Conservation (phyloP, 176 grass and related monocot genomes). For the Carex cristatella region DNA sequence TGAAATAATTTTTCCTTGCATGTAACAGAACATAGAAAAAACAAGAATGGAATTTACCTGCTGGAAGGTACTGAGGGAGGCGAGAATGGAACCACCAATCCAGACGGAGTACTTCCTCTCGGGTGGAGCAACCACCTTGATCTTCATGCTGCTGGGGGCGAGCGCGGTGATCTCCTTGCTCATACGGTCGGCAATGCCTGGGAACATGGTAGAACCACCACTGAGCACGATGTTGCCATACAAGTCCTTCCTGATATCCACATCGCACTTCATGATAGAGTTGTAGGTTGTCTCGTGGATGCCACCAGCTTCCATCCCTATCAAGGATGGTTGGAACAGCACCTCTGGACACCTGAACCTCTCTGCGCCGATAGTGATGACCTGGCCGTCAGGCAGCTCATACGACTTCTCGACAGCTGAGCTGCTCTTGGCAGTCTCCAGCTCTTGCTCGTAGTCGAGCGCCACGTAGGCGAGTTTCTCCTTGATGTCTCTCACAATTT, state of each 20-base stretch:
- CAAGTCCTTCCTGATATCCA: constrained; percentile 97
- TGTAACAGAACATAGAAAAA: background rate
- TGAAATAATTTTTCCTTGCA: background rate
- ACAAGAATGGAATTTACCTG: constrained; percentile 34
- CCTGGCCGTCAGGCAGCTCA: constrained; percentile 84
- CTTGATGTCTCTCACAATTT: constrained; percentile 97
- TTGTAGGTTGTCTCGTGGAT: constrained; percentile 98
- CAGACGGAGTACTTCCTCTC: constrained; percentile 95
- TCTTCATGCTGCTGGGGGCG: constrained; percentile 99
- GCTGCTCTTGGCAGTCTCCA: constrained; percentile 78
- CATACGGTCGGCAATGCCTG: constrained; percentile 87
- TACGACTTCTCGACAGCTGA: constrained; percentile 88
- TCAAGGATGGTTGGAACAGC: constrained; percentile 95
- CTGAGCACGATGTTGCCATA: constrained; percentile 90
- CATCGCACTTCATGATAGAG: constrained; percentile 98
- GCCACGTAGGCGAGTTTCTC: constrained; percentile 92
- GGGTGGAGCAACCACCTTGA: constrained; percentile 89
- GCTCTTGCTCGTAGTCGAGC: constrained; percentile 85
- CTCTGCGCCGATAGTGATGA: constrained; percentile 91
- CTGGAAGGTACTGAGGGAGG: constrained; percentile 97
- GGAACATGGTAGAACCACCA: constrained; percentile 94
- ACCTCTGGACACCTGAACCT: constrained; percentile 96
- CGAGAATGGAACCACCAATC: constrained; percentile 98
- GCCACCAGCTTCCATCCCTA: constrained; percentile 96
- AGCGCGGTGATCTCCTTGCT: constrained; percentile 94